Evolutionary conservation across 2,329 filamentous ascomycete species (phyloP).

Genomic region (Colletotrichum graminicola): DNA sequence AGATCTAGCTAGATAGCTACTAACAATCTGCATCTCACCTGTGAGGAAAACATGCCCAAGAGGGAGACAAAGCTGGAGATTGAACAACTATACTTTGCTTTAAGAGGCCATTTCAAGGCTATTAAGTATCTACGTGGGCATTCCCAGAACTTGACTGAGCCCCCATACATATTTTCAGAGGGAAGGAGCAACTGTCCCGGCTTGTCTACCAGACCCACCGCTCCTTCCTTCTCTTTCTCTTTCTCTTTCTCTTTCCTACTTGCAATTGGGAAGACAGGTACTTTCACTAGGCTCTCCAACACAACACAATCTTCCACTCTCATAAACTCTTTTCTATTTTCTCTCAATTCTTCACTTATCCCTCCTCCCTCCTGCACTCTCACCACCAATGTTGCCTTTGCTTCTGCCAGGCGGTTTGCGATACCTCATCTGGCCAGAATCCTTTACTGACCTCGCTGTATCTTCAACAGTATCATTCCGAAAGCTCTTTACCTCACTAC

Average conservation of each 20-base stretch:
- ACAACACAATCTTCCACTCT: not conserved
- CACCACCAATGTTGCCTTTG: not conserved
- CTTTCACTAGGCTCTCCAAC: not conserved
- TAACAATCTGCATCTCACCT: no score
- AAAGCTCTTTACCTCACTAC: not conserved
- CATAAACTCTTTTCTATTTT: no score
- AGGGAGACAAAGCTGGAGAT: not conserved
- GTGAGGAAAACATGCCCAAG: not conserved
- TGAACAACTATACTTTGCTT: not conserved
- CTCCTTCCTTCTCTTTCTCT: constrained; percentile 8
- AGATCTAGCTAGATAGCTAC: not conserved
- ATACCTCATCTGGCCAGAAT: not conserved
- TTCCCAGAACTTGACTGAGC: not conserved
- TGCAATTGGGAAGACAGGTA: not conserved
- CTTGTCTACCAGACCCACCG: not conserved
- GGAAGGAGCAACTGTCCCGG: constrained; percentile 19
- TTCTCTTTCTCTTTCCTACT: not conserved
- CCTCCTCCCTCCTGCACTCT: not conserved
- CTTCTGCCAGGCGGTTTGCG: not conserved
- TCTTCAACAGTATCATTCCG: not conserved
- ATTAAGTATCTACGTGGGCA: no score
- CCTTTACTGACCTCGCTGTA: not conserved
- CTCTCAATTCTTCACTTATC: not conserved
- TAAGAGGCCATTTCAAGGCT: not conserved
- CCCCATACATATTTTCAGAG: not conserved